Percentiles rank a stretch among this genome's conserved stretches.
These are phyloP conservation scores for Smallanthus sonchifolius DNA, from an alignment of 129 eudicot genomes.

Conservation along the genomic window DNA sequence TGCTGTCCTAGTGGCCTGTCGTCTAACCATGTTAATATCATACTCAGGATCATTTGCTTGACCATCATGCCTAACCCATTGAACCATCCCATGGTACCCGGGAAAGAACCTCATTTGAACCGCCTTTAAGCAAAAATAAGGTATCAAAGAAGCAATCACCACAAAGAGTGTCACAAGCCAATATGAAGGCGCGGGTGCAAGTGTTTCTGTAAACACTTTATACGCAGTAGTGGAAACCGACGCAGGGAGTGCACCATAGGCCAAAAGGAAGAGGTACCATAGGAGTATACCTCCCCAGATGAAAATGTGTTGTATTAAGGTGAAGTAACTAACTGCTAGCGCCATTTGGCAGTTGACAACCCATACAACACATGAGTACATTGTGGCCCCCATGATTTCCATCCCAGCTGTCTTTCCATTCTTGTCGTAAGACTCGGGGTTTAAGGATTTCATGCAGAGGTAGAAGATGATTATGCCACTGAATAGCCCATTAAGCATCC, in stretches of 20 bases:
- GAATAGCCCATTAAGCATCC: slow-evolving; percentile 51
- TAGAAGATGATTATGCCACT: slow-evolving; percentile 49
- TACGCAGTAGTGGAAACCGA: slow-evolving; percentile 42
- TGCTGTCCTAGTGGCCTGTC: slow-evolving; percentile 26
- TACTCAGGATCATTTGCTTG: slow-evolving; percentile 34
- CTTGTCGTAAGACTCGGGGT: slow-evolving; percentile 49
- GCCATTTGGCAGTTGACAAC: slow-evolving; percentile 70
- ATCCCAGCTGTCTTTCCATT: slow-evolving; percentile 47
- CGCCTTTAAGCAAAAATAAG: slow-evolving; percentile 39
- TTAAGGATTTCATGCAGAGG: slow-evolving; percentile 40
- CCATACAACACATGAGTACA: slow-evolving; percentile 64
- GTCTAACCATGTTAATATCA: slow-evolving; percentile 29
- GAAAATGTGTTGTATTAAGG: slow-evolving; percentile 51
- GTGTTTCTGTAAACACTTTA: slow-evolving; percentile 42
- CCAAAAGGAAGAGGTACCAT: slow-evolving; percentile 64
- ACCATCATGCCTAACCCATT: slow-evolving; percentile 44
- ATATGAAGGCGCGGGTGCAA: slow-evolving; percentile 38
- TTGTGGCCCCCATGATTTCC: slow-evolving; percentile 45
- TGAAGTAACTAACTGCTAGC: slow-evolving; percentile 54
- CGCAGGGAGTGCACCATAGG: slow-evolving; percentile 37
- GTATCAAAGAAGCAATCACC: slow-evolving; percentile 32
- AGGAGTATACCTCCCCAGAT: slow-evolving; percentile 50
- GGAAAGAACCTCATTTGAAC: slow-evolving; percentile 51
- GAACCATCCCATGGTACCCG: slow-evolving; percentile 46
- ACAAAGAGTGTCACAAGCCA: slow-evolving; percentile 49